Conservation (phyloP, 129 eudicot genomes). For the Centaurea solstitialis region DNA sequence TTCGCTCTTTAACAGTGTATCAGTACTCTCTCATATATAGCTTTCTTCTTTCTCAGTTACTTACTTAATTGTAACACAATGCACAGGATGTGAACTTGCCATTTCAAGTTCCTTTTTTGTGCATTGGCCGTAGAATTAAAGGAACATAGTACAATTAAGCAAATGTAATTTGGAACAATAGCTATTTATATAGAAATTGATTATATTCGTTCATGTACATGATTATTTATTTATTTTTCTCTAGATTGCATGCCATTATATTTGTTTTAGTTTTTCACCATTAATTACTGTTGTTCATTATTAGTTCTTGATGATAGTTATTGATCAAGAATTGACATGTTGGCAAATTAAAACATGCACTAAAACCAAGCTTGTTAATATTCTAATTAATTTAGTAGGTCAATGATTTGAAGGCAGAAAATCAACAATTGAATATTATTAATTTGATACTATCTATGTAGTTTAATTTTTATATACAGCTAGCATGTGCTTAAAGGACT, state of each 20-base stretch:
- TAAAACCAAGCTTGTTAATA: too few relatives aligned
- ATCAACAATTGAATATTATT: neutral
- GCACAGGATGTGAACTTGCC: constrained; percentile 19
- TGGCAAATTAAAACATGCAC: too few relatives aligned
- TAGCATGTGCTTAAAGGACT: neutral
- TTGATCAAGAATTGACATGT: too few relatives aligned
- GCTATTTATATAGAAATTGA: constrained; percentile 8
- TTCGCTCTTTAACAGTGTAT: neutral
- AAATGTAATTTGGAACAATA: neutral
- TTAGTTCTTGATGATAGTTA: too few relatives aligned
- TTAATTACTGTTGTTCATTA: neutral
- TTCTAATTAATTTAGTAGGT: neutral
- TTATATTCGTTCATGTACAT: neutral
- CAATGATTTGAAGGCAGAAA: neutral
- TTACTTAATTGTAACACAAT: constrained; percentile 9
- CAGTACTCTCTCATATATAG: neutral
- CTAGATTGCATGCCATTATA: neutral
- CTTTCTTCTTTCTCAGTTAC: neutral
- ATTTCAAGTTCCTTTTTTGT: constrained; percentile 17
- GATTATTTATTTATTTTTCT: neutral
- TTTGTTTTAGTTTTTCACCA: neutral
- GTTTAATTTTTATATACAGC: too few relatives aligned
- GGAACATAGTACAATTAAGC: neutral
- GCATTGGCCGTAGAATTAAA: neutral
- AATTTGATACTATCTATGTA: neutral